A percentile compares a stretch with the other conserved stretches of the same genome.
phyloP scores from a whole-genome alignment of 2,329 filamentous ascomycete genomes.

The Endoconidiophora polonica region DNA sequence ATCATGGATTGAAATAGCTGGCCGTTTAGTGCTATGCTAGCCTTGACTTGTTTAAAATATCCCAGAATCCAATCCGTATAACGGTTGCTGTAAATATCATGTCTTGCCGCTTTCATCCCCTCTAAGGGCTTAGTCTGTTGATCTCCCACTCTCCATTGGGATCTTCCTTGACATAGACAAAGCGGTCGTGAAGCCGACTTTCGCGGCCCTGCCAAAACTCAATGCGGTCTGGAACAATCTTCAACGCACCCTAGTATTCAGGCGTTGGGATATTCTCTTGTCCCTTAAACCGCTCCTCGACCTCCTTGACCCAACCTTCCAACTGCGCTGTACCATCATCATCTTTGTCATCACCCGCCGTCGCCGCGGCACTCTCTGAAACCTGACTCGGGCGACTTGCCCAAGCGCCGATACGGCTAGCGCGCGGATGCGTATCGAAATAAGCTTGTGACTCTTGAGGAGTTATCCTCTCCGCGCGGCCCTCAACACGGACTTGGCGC shows the following conservation, averaged over 20 bases:
- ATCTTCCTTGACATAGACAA: slow-evolving; percentile 45
- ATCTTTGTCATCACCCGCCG: slow-evolving; percentile 3
- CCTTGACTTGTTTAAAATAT: too few relatives aligned
- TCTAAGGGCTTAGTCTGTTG: slow-evolving; percentile 55
- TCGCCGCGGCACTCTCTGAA: slow-evolving; percentile 29
- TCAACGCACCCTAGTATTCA: slow-evolving; percentile 84
- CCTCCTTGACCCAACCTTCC: slow-evolving; percentile 60
- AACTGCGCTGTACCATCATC: slow-evolving; percentile 54
- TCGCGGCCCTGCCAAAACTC: slow-evolving; percentile 95
- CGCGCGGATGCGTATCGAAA: slow-evolving; percentile 54
- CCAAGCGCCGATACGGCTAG: slow-evolving; percentile 80
- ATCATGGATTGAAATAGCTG: too few relatives aligned
- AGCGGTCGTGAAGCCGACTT: slow-evolving; percentile 84
- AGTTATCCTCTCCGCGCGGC: slow-evolving; percentile 47
- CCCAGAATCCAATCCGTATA: too few relatives aligned
- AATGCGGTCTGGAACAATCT: slow-evolving; percentile 67
- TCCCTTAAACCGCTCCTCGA: slow-evolving; percentile 58
- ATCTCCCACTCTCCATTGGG: slow-evolving; percentile 42
- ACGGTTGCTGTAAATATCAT: too few relatives aligned
- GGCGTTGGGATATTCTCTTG: slow-evolving; percentile 73
- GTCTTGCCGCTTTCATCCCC: neutral
- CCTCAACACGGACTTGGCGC: slow-evolving; percentile 83
- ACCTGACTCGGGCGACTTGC: slow-evolving; percentile 77
- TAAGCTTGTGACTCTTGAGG: slow-evolving; percentile 56
- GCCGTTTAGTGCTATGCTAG: too few relatives aligned